Evolutionary conservation across 225 moss, liverwort and hornwort genomes (phyloP).

Genomic region (Physcomitrium patens): DNA sequence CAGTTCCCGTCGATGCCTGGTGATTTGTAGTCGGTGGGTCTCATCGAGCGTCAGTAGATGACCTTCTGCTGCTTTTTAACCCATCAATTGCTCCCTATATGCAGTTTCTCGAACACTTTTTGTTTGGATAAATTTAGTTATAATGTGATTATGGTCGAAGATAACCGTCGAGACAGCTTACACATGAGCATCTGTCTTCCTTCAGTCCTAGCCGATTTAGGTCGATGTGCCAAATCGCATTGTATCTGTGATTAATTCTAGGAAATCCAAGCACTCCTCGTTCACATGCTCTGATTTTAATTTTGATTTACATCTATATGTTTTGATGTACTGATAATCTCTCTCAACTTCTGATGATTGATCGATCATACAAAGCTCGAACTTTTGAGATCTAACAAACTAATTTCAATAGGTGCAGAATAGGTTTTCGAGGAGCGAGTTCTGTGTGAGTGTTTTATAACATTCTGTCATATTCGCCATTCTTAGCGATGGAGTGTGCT

Average conservation of each 20-base stretch:
- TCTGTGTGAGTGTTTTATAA: not conserved
- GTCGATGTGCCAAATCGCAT: not conserved
- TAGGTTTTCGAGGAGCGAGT: not conserved
- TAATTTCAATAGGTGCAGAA: not conserved
- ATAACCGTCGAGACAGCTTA: not conserved
- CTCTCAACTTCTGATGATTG: not conserved
- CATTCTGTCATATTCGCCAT: not conserved
- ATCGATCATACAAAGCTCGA: not conserved
- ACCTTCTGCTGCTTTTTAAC: no score
- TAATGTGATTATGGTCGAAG: no score
- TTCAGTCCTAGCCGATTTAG: not conserved
- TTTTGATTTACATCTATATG: no score
- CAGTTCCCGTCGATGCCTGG: no score
- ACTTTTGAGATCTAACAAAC: conserved; percentile 9
- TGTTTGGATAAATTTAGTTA: no score
- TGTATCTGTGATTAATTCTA: not conserved
- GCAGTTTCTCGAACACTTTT: no score
- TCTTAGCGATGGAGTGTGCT: conserved; percentile 29
- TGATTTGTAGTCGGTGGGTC: no score
- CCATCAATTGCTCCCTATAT: no score
- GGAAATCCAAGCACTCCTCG: not conserved
- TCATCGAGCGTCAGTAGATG: no score
- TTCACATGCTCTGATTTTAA: no score
- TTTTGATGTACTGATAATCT: not conserved
- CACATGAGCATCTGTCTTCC: not conserved